phyloP scores from a whole-genome alignment of 331 rosid species.

The Prunus yedoensis region DNA sequence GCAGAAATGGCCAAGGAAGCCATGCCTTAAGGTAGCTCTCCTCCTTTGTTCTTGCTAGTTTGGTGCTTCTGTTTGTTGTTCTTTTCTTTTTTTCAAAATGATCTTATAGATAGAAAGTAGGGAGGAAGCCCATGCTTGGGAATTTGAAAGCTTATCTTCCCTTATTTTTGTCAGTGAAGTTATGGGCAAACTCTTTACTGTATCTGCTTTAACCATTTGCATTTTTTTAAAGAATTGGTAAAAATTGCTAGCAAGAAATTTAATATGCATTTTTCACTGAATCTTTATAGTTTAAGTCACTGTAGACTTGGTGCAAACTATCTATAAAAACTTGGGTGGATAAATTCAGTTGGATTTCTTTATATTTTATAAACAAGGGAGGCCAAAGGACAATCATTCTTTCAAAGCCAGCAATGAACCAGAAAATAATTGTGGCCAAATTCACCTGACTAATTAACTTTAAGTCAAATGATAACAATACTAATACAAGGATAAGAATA shows the following conservation, averaged over 20 bases:
- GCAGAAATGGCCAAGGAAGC: constrained; percentile 41
- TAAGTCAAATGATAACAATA: background rate
- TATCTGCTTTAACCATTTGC: background rate
- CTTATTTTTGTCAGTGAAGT: constrained; percentile 8
- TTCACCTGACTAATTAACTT: no score
- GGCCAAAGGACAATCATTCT: no score
- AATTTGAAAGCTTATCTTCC: constrained; percentile 28
- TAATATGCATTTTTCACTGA: no score
- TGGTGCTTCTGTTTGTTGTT: background rate
- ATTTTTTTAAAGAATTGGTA: background rate
- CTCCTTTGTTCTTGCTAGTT: background rate
- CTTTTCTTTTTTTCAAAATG: background rate
- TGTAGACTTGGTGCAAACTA: no score
- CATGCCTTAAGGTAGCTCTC: constrained; percentile 18
- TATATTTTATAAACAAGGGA: no score
- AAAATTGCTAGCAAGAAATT: background rate
- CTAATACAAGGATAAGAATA: background rate
- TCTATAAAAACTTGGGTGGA: no score
- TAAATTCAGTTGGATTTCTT: no score
- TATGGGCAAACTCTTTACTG: constrained; percentile 26
- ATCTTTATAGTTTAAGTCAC: no score
- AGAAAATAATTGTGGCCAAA: no score
- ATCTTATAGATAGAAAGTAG: constrained; percentile 14
- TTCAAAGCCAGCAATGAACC: no score
- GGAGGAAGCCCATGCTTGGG: constrained; percentile 24